These are phyloP conservation scores for Xenosphaeropsis pyriputrescens DNA, from an alignment of 2,329 filamentous ascomycete species.

Conservation along the genomic window DNA sequence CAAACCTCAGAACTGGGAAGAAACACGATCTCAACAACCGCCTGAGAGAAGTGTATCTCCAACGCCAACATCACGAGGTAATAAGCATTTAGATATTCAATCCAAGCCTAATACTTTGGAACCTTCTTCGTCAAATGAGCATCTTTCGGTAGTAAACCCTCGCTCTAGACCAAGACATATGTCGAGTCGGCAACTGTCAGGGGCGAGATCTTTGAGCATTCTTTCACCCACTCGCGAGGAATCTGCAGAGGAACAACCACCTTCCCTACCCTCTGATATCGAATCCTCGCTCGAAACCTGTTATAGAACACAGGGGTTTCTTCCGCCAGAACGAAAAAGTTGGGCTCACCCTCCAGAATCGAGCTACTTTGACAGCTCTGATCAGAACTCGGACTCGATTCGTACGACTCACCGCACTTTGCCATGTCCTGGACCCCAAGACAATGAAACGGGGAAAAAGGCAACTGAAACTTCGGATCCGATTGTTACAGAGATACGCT, in stretches of 20 bases:
- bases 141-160: slow-evolving; percentile 12
- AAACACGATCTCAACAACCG: slow-evolving; percentile 5
- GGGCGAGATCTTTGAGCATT: slow-evolving; percentile 8
- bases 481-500: too few species aligned
- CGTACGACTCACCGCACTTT: too few species aligned
- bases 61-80: slow-evolving; percentile 14
- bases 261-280: background rate
- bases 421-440: too few species aligned
- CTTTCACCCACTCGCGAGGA: slow-evolving; percentile 13
- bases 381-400: background rate
- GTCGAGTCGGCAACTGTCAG: slow-evolving; percentile 9
- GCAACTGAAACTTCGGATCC: too few species aligned
- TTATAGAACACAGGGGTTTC: background rate
- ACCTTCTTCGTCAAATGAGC: slow-evolving; percentile 2
- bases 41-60: slow-evolving; percentile 19
- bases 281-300: background rate
- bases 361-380: background rate
- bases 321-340: background rate
- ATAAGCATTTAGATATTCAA: slow-evolving; percentile 1
- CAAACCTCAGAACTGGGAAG: slow-evolving; percentile 22
- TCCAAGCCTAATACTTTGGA: background rate
- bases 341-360: background rate
- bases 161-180: slow-evolving; percentile 9
- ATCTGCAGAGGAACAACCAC: background rate
- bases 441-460: too few species aligned